Evolutionary conservation across 805 yeast genomes (phyloP).

Genomic region (Candida golubevii): DNA sequence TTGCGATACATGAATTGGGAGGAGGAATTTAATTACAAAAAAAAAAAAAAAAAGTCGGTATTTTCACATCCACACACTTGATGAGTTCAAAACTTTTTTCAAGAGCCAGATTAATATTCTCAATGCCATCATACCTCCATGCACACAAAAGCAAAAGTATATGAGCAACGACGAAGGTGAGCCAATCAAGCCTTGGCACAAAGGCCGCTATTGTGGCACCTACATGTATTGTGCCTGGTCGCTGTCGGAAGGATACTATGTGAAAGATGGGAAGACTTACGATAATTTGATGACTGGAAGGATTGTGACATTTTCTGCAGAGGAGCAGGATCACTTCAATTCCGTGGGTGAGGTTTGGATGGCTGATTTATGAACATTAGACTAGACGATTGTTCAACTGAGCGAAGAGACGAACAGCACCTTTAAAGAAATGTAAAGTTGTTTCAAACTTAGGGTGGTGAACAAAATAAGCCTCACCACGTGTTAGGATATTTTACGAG

Average conservation of each 20-base stretch:
- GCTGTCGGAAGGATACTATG: conserved; percentile 44
- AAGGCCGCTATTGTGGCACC: conserved; percentile 41
- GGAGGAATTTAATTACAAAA: conserved; percentile 21
- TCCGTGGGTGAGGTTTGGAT: conserved; percentile 52
- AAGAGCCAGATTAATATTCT: conserved; percentile 34
- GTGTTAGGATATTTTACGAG: too few relatives aligned
- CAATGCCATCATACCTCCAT: conserved; percentile 30
- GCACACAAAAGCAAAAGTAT: not conserved
- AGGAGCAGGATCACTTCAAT: conserved; percentile 5
- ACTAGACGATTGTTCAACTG: too few relatives aligned
- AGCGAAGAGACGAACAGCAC: too few relatives aligned
- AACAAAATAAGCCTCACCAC: too few relatives aligned
- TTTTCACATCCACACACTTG: conserved; percentile 19
- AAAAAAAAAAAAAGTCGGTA: conserved; percentile 15
- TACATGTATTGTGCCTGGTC: conserved; percentile 63
- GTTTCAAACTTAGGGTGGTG: too few relatives aligned
- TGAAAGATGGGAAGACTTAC: conserved; percentile 14
- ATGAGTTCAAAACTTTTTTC: conserved; percentile 24
- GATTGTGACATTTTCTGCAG: not conserved
- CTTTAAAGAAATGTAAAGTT: too few relatives aligned
- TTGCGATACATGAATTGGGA: conserved; percentile 26
- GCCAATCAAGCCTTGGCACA: conserved; percentile 5
- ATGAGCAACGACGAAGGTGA: not conserved
- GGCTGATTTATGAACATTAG: not conserved
- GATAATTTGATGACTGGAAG: not conserved